Percentiles rank a stretch among this genome's conserved stretches.
These are phyloP conservation scores for Nothomitra cinnamomea DNA, from an alignment of 2,329 filamentous ascomycete genomes.

Conservation along the genomic window DNA sequence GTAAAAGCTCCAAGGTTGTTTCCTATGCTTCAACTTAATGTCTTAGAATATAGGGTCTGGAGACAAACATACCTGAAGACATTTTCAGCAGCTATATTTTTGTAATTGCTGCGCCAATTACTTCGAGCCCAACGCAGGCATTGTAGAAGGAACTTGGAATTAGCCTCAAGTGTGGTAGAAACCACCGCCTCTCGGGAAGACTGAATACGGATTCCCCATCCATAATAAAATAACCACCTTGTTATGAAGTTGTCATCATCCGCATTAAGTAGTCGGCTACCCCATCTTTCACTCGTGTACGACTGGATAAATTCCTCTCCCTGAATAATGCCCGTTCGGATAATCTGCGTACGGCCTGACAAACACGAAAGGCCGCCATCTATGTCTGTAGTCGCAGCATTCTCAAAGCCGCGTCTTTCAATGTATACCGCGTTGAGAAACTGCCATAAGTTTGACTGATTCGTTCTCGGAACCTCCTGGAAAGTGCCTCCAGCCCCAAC, in stretches of 20 bases:
- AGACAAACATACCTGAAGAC: conserved; percentile 6
- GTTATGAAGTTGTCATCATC: conserved; percentile 49
- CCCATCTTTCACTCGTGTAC: conserved; percentile 35
- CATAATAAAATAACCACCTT: conserved; percentile 31
- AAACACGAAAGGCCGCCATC: conserved; percentile 43
- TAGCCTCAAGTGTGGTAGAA: conserved; percentile 34
- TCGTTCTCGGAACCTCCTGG: conserved; percentile 32
- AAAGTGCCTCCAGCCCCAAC: conserved; percentile 40
- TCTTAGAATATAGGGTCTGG: conserved; percentile 6
- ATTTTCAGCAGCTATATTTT: conserved; percentile 22
- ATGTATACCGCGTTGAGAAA: conserved; percentile 42
- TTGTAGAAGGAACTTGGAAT: conserved; percentile 33
- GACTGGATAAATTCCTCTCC: conserved; percentile 24
- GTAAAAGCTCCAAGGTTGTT: conserved; percentile 8
- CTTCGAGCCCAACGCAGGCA: conserved; percentile 40
- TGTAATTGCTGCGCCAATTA: conserved; percentile 38
- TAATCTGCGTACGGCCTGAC: conserved; percentile 36
- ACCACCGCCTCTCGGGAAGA: conserved; percentile 27
- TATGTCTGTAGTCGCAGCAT: conserved; percentile 35
- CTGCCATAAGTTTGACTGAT: conserved; percentile 26
- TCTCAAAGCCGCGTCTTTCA: conserved; percentile 45
- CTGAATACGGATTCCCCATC: conserved; percentile 39
- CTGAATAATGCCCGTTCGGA: conserved; percentile 33
- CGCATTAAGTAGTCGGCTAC: conserved; percentile 30
- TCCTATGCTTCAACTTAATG: background rate